Base-by-base conservation (phyloP, 2,329 filamentous ascomycete species). In the Arthrobotrys entomopaga region DNA sequence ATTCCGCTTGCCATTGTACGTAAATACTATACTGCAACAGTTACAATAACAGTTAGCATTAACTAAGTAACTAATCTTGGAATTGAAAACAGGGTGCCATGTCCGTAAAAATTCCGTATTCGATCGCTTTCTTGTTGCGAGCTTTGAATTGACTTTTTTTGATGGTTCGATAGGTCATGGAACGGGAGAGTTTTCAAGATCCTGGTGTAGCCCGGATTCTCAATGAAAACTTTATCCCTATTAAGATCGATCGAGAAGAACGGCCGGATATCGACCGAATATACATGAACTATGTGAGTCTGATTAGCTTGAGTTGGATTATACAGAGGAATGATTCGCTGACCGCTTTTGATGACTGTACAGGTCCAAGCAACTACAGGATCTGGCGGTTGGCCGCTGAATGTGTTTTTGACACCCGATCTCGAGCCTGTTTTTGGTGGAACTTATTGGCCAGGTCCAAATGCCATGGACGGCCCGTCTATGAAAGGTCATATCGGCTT, bases 341-440 rank as follows among this genome's bases (percentile, higher is more conserved):
- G 13, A 42, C 3, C 24, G 7, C 15, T 19, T 19, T n/a, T 38
- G 2, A n/a, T 38, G 38, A 48, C 34, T 43, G 52, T 16, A 40
- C 24, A 79, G 78, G 78, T 97, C 46, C 93, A 97, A 81, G 94
- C 94, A 0, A 94, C 95, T 10, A 96, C 91, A 70, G 93, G 91
- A 63, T 79, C 78, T 22, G 78, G 78, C 8, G 95, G 95, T 43
- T 98, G 95, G 93, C 95, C 95, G 0, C 83, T 98, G 74, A 98
- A 97, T 80, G 89, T 97, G n/a, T 98, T 99, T 80, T 86, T 98
- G 29, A 99, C 95, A 0, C 93, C 95, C 0, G 90, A 96, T 77
- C 86, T 98, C 24, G 90, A 97, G 79, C 95, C 95, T 0, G 91
- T 99, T 8, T 98, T 97, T 82, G 95, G 95, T 42, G 94, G 94